A percentile compares a stretch with the other conserved stretches of the same genome.
Conservation (phyloP, 768 basidiomycete species). For the Pleurotus pulmonarius region DNA sequence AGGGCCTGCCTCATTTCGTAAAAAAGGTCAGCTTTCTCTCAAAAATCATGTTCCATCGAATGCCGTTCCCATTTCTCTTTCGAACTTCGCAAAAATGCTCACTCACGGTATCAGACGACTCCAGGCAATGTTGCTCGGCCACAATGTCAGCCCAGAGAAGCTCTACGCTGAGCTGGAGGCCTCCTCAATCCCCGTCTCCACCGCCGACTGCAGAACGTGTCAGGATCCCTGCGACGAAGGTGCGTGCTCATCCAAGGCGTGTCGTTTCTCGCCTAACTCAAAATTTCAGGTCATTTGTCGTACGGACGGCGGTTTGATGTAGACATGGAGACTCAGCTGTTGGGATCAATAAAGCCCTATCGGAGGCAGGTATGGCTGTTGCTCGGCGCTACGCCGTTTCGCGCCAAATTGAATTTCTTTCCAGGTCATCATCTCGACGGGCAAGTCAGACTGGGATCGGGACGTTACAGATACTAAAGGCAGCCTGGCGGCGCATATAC, state of each 20-base stretch:
- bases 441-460: conserved; percentile 83
- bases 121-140: conserved; percentile 37
- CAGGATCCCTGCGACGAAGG: conserved; percentile 77
- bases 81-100: neutral
- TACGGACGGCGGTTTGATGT: conserved; percentile 71
- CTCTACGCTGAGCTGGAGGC: conserved; percentile 50
- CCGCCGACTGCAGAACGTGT: conserved; percentile 70
- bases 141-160: conserved; percentile 31
- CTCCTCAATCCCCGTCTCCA: conserved; percentile 60
- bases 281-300: conserved; percentile 59
- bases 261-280: conserved; percentile 24
- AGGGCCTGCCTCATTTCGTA: conserved; percentile 5
- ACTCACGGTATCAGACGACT: conserved; percentile 24
- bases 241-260: conserved; percentile 15
- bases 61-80: neutral
- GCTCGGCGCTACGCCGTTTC: conserved; percentile 3
- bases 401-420: neutral
- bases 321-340: conserved; percentile 77
- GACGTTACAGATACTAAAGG: conserved; percentile 71
- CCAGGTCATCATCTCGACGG: conserved; percentile 86
- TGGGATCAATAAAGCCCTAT: conserved; percentile 85
- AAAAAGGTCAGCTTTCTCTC: conserved; percentile 3
- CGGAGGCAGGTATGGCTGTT: conserved; percentile 59
- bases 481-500: conserved; percentile 65
- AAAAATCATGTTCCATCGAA: conserved; percentile 7